Base-by-base conservation (phyloP, 1,284 basidiomycete species). In the Fistulinella cinereoalba region DNA sequence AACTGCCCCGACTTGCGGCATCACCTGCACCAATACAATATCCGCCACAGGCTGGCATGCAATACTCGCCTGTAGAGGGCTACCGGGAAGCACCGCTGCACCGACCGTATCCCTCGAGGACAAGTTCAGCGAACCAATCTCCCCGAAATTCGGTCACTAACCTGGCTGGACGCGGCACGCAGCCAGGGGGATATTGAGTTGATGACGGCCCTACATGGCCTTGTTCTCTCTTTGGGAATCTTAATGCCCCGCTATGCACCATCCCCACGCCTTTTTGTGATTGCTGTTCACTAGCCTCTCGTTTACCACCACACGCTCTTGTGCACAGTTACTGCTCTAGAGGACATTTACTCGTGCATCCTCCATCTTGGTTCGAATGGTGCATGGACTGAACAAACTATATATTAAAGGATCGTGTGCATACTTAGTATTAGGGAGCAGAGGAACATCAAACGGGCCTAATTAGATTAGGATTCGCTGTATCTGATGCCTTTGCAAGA, bases 21-120 rank as follows among this genome's bases (percentile, higher is more conserved):
- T 51, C 57, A 2, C 54, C 53, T 4, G 49, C 43, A 7, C 56
- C 52, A 10, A 5, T 49, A 39, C 64, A 57, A 21, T 64, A 67
- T 47, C 63, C 67, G 9, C 67, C 60, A 0, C 65, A 52, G 25
- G 43, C 53, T 21, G 65, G 58, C 7, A 46, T 42, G 49, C 50
- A 52, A n/a, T 52, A 51, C 13, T 44, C 54, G 43, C 51, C 70
- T 13, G 44, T 56, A 49, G 57, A 61, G 2, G 64, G 64, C 0
- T 66, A 68, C 50, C 55, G 69, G 29, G 75, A 79, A 54, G 78
- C 76, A 8, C 74, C 77, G 4, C 57, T 73, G 4, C 77, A 81
- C 55, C 68, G 80, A 49, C 77, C 77, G 1, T 60, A 72, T 47
- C 50, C 58, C 1, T 49, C 52, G 11, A 54, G 56, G 18, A 56